Base-by-base conservation (phyloP, 495 filamentous ascomycete genomes). In the Bathelium albidoporum region DNA sequence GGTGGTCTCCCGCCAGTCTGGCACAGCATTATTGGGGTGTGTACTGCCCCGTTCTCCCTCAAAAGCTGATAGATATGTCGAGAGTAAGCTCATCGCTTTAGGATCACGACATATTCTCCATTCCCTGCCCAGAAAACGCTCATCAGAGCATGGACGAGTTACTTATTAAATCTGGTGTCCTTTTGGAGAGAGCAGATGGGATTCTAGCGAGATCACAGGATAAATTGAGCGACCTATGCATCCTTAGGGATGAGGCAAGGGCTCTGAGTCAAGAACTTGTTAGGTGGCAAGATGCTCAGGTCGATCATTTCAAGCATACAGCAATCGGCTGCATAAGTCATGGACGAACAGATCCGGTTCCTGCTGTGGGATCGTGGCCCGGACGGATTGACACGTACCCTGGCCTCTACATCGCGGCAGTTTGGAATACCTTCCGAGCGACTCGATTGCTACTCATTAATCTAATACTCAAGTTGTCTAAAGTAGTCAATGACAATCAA, bases 371-470 rank as follows among this genome's bases (percentile, higher is more conserved):
- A 24, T 58, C 59, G 28, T 69, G 69, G 67, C 69, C 67, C 1
- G 71, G 71, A 16, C 58, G 49, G 12, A 52, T 71, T 0, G 67
- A 73, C 36, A 59, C 62, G 4, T 73, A 71, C 43, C 59, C 71
- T 45, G 71, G 71, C n/a, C 62, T 63, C 16, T 74, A 73, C 62
- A 63, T 72, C 34, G 71, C 71, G 0, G 61, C 58, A 1, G 62
- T 73, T 3, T 76, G 73, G 73, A 76, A 76, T 31, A 55, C 67
- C 4, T 73, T 66, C 31, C 72, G 73, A 11, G 59, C 63, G 18
- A 67, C 65, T 45, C 70, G 71, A 44, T 68, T 73, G 31, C 59
- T 67, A 16, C 64, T 73, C 5, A 55, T 68, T 1, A 58, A 65
- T 28, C 45, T 70, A 4, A 71, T 69, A 31, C 26, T 66, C 0